phyloP scores from a whole-genome alignment of 768 basidiomycete genomes.

The Pholiota molesta region DNA sequence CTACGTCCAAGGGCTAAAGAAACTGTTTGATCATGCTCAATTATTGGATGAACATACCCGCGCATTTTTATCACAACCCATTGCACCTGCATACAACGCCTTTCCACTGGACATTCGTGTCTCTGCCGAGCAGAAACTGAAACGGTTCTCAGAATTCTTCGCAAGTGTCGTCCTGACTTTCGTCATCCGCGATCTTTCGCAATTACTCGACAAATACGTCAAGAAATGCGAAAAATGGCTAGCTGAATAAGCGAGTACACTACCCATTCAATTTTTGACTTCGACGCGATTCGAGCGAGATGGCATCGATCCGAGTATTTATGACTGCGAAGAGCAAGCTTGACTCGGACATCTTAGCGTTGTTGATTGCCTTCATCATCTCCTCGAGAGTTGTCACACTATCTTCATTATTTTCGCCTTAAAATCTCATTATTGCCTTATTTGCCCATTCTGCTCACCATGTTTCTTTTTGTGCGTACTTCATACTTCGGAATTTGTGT shows the following conservation, averaged over 20 bases:
- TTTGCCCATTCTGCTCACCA: conserved; percentile 29
- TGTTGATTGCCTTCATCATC: conserved; percentile 7
- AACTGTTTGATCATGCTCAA: conserved; percentile 74
- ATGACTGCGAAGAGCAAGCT: not conserved
- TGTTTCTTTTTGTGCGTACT: conserved; percentile 24
- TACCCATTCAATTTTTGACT: conserved; percentile 15
- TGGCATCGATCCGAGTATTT: conserved; percentile 11
- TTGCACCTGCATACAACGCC: conserved; percentile 73
- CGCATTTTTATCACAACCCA: conserved; percentile 65
- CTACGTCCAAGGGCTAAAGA: conserved; percentile 77
- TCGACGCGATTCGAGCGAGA: not conserved
- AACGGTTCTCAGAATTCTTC: conserved; percentile 89
- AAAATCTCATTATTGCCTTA: conserved; percentile 32
- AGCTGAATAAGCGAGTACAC: conserved; percentile 58
- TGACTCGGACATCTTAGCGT: not conserved
- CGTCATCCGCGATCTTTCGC: conserved; percentile 85
- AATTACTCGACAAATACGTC: conserved; percentile 88
- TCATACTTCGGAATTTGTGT: conserved; percentile 28
- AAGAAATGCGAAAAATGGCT: conserved; percentile 95
- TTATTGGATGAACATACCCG: conserved; percentile 87
- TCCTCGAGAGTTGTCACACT: conserved; percentile 17
- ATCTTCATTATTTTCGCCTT: conserved; percentile 23
- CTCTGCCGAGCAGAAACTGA: conserved; percentile 73
- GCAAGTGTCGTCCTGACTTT: conserved; percentile 87
- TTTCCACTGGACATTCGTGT: conserved; percentile 66